Evolutionary conservation across 139 green algal genomes (phyloP).

Genomic region (Chlorella ohadii): DNA sequence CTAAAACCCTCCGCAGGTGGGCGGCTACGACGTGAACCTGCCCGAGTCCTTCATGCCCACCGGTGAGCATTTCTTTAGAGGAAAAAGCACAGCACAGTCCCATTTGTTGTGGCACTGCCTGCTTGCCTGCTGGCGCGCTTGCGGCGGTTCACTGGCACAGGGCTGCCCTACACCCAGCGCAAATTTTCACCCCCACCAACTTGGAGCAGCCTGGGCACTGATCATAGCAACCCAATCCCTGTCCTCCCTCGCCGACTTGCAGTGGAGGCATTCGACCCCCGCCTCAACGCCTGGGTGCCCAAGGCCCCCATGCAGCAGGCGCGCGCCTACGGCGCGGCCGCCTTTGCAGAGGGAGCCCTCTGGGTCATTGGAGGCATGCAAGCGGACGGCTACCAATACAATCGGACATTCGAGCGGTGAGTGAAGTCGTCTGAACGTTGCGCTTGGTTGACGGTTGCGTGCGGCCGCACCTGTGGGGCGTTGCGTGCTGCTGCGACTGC

Average conservation of each 20-base stretch:
- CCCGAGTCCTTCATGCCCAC: not conserved
- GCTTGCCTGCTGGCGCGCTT: not conserved
- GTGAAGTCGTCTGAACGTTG: not conserved
- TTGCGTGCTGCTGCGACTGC: no score
- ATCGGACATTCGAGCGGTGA: constrained; percentile 43
- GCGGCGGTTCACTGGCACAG: no score
- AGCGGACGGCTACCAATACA: constrained; percentile 29
- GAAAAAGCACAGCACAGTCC: no score
- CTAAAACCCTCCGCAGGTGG: not conserved
- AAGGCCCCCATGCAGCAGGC: constrained; percentile 25
- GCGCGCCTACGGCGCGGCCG: constrained; percentile 44
- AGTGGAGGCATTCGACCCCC: constrained; percentile 26
- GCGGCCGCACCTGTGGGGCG: no score
- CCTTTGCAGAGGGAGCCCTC: constrained; percentile 26
- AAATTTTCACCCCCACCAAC: no score
- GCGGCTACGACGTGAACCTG: constrained; percentile 20
- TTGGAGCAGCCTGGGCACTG: no score
- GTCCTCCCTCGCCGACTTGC: not conserved
- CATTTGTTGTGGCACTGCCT: no score
- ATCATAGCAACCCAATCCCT: no score
- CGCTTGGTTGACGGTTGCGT: no score
- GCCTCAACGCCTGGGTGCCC: constrained; percentile 21
- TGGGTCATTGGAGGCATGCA: constrained; percentile 42
- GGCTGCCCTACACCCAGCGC: no score
- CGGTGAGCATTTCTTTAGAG: not conserved